Evolutionary conservation across 768 basidiomycete genomes (phyloP).

Genomic region (Xerocomellus chrysenteron): DNA sequence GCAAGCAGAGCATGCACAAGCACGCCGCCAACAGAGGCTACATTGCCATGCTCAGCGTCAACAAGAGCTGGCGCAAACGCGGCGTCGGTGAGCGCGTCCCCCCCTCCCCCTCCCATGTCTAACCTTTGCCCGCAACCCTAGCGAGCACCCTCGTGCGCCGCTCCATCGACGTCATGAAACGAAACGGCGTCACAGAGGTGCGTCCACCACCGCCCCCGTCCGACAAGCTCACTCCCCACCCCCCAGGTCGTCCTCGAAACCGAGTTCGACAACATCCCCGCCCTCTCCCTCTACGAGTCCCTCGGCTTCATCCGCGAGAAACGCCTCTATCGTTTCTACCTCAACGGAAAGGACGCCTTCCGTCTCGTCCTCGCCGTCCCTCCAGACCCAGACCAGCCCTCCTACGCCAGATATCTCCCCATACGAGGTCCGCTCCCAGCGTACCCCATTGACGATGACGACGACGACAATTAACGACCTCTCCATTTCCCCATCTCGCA

Average conservation of each 20-base stretch:
- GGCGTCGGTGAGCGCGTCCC: slow-evolving; percentile 75
- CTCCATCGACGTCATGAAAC: slow-evolving; percentile 83
- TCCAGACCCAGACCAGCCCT: slow-evolving; percentile 27
- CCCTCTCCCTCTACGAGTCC: slow-evolving; percentile 84
- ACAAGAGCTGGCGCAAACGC: slow-evolving; percentile 78
- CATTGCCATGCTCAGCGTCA: slow-evolving; percentile 96
- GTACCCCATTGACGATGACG: slow-evolving; percentile 26
- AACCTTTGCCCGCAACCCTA: slow-evolving; percentile 33
- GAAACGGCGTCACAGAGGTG: slow-evolving; percentile 83
- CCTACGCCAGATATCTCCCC: slow-evolving; percentile 12
- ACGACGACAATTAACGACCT: slow-evolving; percentile 20
- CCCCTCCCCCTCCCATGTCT: neutral
- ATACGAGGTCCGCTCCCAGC: slow-evolving; percentile 16
- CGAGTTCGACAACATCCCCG: slow-evolving; percentile 88
- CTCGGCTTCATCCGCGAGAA: slow-evolving; percentile 97
- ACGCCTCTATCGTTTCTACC: slow-evolving; percentile 89
- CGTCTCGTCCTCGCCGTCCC: slow-evolving; percentile 70
- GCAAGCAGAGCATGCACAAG: slow-evolving; percentile 92
- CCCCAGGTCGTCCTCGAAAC: slow-evolving; percentile 90
- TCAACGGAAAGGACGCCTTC: slow-evolving; percentile 96
- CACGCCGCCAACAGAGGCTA: slow-evolving; percentile 83
- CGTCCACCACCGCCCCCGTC: slow-evolving; percentile 22
- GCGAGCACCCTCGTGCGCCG: slow-evolving; percentile 83
- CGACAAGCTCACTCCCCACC: neutral
- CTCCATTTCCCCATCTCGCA: neutral